phyloP scores from a whole-genome alignment of 2,329 filamentous ascomycete genomes.

The Purpureocillium lavendulum region DNA sequence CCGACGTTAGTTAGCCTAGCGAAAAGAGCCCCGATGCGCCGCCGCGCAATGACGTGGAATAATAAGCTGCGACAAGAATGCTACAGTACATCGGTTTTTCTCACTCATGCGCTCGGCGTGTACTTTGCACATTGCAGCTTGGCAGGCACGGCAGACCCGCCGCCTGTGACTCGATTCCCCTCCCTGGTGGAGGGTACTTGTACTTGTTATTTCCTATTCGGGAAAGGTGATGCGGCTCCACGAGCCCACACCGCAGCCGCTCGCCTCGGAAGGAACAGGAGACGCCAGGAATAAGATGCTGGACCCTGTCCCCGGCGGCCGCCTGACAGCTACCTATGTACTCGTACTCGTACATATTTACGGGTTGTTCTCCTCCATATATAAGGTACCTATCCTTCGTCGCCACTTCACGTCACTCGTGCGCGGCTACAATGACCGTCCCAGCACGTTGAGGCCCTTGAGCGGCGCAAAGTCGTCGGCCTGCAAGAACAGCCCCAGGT shows the following conservation, averaged over 20 bases:
- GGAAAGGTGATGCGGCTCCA: not conserved
- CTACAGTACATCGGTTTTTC: not conserved
- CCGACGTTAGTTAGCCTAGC: no score
- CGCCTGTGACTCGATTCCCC: not conserved
- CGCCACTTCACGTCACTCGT: no score
- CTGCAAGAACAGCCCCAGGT: constrained; percentile 23
- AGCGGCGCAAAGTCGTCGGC: constrained; percentile 20
- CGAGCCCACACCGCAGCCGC: not conserved
- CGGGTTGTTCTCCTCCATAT: no score
- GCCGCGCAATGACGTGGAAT: no score
- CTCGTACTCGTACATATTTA: no score
- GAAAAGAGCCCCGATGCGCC: no score
- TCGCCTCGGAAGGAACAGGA: not conserved
- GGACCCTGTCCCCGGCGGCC: no score
- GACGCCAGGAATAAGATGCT: not conserved
- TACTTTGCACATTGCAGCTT: not conserved
- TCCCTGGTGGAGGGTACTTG: not conserved
- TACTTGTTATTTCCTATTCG: not conserved
- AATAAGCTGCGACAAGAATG: no score
- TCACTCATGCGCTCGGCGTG: not conserved
- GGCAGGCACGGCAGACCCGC: no score
- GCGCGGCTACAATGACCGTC: constrained; percentile 17
- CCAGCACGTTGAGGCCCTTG: constrained; percentile 19
- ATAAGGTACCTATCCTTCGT: no score
- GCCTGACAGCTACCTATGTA: no score